Percentiles rank a stretch among this genome's conserved stretches.
phyloP scores from a whole-genome alignment of 1,139 yeast species.

The Blastobotrys illinoisensis region DNA sequence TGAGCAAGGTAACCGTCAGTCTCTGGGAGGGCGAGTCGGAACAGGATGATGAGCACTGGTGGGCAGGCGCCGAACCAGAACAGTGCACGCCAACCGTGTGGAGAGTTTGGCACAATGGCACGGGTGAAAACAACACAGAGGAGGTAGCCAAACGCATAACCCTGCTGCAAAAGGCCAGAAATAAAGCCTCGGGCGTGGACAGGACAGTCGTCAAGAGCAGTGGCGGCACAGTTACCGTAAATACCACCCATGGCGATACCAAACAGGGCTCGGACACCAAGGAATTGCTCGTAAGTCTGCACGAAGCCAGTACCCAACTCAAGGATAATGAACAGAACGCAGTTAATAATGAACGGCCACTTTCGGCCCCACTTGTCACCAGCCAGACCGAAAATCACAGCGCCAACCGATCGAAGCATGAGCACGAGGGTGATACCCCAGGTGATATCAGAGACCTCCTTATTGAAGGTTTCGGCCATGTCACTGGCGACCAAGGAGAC shows the following conservation, averaged over 20 bases:
- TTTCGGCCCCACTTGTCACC: constrained; percentile 52
- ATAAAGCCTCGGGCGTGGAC: constrained; percentile 51
- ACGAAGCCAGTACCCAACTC: constrained; percentile 55
- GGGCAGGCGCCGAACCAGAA: constrained; percentile 79
- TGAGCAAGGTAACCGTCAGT: constrained; percentile 48
- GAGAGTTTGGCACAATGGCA: constrained; percentile 47
- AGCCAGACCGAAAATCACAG: constrained; percentile 49
- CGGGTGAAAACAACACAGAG: constrained; percentile 60
- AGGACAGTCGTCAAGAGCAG: constrained; percentile 68
- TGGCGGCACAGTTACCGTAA: constrained; percentile 62
- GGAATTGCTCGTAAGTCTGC: constrained; percentile 43
- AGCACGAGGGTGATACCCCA: constrained; percentile 60
- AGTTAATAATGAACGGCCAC: constrained; percentile 46
- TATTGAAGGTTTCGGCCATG: constrained; percentile 50
- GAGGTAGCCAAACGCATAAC: constrained; percentile 66
- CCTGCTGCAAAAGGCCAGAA: constrained; percentile 66
- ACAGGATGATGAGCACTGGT: constrained; percentile 49
- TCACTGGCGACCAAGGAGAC: constrained; percentile 55
- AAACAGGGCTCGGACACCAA: constrained; percentile 47
- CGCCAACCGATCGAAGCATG: constrained; percentile 58
- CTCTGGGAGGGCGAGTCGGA: constrained; percentile 55
- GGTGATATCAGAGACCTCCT: constrained; percentile 50
- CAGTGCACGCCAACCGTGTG: constrained; percentile 66
- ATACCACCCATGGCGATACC: constrained; percentile 70
- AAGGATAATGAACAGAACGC: constrained; percentile 40